Base-by-base conservation (phyloP, 2,329 filamentous ascomycete species). In the Clonostachys chloroleuca region DNA sequence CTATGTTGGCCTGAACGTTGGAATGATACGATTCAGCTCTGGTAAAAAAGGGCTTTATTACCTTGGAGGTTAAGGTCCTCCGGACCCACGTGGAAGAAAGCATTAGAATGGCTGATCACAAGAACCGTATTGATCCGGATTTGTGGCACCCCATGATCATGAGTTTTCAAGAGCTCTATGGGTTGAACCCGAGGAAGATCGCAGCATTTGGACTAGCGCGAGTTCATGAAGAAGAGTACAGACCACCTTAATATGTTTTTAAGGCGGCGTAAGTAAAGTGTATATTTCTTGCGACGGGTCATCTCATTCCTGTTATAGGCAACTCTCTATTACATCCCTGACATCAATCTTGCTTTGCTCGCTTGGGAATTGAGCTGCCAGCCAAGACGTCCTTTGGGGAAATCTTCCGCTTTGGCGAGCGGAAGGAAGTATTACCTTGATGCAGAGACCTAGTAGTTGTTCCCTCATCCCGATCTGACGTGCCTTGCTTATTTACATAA, bases 81-180 rank as follows among this genome's bases (percentile, higher is more conserved):
- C 59, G 62, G 34, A 58, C 59, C 2, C 62, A 69, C 49, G 56
- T 72, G 30, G 43, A 59, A 16, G 51, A 63, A 7, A 48, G 57
- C 2, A 46, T 73, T 39, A 54, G 62, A 13, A 57, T 69, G 61
- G 54, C 52, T 6, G 70, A 68, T 8, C 46, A 63, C 49, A 45
- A 52, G 20, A 72, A 74, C 49, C 57, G 67, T 5, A 57, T 73
- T 45, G 68, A 73, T 49, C 60, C 69, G 2, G 66, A 73, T 49
- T 60, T 56, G 42, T 73, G 69, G 70, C 56, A 58, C 45, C 70
- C 71, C 3, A 56, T 73, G 55, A 67, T 74, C 40, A 72, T 70
- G 67, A 62, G 54, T 42, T 74, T 73, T 49, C 67, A 69, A 52
- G 60, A 73, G 46, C 54, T 72, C 8, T 72, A 73, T 49, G 70